Conservation (phyloP, 176 grass and related monocot species). For the Musa schizocarpa region DNA sequence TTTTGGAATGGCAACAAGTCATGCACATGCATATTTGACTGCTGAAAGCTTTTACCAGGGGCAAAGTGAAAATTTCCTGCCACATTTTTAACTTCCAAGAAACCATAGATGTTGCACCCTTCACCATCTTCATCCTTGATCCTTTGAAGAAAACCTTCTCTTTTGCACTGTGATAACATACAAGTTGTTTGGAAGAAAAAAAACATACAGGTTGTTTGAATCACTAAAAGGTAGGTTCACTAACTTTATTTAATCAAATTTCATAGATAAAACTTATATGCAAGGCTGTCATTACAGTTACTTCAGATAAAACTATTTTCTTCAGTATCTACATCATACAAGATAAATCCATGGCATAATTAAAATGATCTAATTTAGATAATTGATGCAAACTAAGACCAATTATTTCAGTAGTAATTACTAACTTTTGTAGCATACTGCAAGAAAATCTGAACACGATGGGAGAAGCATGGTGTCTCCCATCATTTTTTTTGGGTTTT, state of each 20-base stretch:
- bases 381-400: too few species aligned
- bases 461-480: too few species aligned
- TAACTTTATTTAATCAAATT: background rate
- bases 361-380: background rate
- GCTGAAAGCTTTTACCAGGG: slow-evolving; percentile 96
- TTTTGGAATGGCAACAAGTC: slow-evolving; percentile 96
- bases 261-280: background rate
- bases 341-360: background rate
- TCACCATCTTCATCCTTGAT: slow-evolving; percentile 99
- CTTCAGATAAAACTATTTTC: too few species aligned
- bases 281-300: background rate
- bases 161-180: slow-evolving; percentile 65
- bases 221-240: too few species aligned
- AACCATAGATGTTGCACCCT: slow-evolving; percentile 97
- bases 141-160: slow-evolving; percentile 87
- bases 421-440: too few species aligned
- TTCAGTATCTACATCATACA: too few species aligned
- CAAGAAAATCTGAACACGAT: too few species aligned
- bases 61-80: slow-evolving; percentile 99
- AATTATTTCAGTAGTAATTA: too few species aligned
- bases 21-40: slow-evolving; percentile 92
- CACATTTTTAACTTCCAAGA: slow-evolving; percentile 89
- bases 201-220: too few species aligned
- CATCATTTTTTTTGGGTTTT: too few species aligned
- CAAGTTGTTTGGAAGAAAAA: background rate